phyloP scores from a whole-genome alignment of 83 land plant species.

The Thuja plicata region DNA sequence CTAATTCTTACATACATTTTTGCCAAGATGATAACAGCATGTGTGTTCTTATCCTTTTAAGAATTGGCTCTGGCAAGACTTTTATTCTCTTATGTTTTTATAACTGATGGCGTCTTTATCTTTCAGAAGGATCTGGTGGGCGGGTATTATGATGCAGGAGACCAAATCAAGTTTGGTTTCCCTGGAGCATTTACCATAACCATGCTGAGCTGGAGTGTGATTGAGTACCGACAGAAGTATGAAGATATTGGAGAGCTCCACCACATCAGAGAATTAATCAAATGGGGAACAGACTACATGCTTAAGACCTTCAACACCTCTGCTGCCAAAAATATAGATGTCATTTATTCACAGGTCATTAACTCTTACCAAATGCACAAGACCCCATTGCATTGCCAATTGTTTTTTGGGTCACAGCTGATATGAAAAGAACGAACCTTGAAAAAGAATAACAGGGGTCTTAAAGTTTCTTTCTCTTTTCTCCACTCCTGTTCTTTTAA shows the following conservation, averaged over 20 bases:
- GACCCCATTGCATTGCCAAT: not conserved
- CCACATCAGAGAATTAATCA: slow-evolving; percentile 80
- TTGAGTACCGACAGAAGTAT: slow-evolving; percentile 82
- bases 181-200: slow-evolving; percentile 87
- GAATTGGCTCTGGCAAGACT: not conserved
- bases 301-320: slow-evolving; percentile 82
- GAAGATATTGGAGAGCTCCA: slow-evolving; percentile 65
- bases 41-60: not conserved
- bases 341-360: slow-evolving; percentile 70
- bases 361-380: not conserved
- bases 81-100: not conserved
- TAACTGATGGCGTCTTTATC: not conserved
- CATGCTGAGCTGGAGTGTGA: slow-evolving; percentile 86
- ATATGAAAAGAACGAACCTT: not conserved
- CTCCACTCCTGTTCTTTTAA: not conserved
- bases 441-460: not conserved
- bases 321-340: slow-evolving; percentile 57
- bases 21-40: not conserved
- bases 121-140: slow-evolving; percentile 49
- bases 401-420: not conserved
- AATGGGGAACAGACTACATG: slow-evolving; percentile 94
- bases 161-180: slow-evolving; percentile 83
- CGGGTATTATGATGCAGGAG: slow-evolving; percentile 92
- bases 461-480: too few species aligned
- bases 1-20: not conserved